Conservation (phyloP, 2,329 filamentous ascomycete genomes). For the Scytalidium lignicola region DNA sequence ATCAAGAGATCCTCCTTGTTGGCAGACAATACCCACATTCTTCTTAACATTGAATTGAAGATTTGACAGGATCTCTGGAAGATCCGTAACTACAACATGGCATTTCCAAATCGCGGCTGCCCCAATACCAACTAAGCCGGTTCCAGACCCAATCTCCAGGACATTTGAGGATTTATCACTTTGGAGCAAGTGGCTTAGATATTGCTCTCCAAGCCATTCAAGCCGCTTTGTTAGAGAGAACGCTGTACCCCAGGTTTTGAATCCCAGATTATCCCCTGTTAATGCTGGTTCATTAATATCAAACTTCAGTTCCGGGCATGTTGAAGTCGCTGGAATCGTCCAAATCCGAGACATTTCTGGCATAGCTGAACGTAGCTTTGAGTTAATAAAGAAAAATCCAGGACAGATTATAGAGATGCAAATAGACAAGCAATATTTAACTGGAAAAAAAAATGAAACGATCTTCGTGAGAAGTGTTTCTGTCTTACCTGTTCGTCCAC, state of each 20-base stretch:
- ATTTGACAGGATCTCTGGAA: constrained; percentile 79
- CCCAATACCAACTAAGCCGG: constrained; percentile 83
- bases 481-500: constrained; percentile 64
- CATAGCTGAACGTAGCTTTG: constrained; percentile 43
- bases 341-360: constrained; percentile 58
- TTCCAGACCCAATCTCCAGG: constrained; percentile 85
- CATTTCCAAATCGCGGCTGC: constrained; percentile 67
- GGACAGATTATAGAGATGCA: constrained; percentile 2
- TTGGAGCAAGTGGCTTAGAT: constrained; percentile 18
- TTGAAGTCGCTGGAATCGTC: constrained; percentile 42
- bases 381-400: background rate
- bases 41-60: constrained; percentile 65
- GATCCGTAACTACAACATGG: constrained; percentile 71
- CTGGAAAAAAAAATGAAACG: background rate
- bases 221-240: constrained; percentile 78
- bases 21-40: constrained; percentile 54
- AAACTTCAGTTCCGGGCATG: constrained; percentile 51
- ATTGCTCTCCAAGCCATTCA: constrained; percentile 34
- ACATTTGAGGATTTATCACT: constrained; percentile 24
- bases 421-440: background rate
- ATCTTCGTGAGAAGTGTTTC: background rate
- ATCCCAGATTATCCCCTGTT: constrained; percentile 79
- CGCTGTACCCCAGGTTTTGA: constrained; percentile 95
- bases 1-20: constrained; percentile 50
- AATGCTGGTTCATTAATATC: constrained; percentile 80